These are phyloP conservation scores for Phialocephala subalpina DNA, from an alignment of 2,329 filamentous ascomycete species.

Conservation along the genomic window DNA sequence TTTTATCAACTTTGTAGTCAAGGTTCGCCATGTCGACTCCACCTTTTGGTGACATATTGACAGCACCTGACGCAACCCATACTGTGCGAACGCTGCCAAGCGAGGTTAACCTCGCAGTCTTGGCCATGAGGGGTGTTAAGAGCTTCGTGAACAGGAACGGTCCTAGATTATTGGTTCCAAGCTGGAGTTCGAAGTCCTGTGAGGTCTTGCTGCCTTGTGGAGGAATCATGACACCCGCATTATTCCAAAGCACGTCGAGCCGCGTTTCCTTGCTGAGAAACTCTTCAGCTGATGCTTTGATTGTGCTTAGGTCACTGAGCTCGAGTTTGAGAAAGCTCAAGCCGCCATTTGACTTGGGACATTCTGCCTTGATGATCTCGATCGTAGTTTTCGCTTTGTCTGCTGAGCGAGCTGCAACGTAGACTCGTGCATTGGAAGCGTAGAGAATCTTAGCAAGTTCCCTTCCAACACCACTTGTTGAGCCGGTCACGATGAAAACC, in stretches of 20 bases:
- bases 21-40: slow-evolving; percentile 30
- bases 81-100: slow-evolving; percentile 40
- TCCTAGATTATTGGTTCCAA: slow-evolving; percentile 46
- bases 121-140: slow-evolving; percentile 42
- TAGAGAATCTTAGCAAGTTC: slow-evolving; percentile 48
- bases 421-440: slow-evolving; percentile 50
- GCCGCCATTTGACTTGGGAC: slow-evolving; percentile 41
- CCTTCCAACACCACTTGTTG: slow-evolving; percentile 47
- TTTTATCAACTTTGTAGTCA: slow-evolving; percentile 28
- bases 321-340: slow-evolving; percentile 48
- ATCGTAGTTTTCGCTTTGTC: slow-evolving; percentile 49
- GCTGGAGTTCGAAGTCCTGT: slow-evolving; percentile 46
- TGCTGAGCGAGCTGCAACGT: slow-evolving; percentile 50
- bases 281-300: slow-evolving; percentile 46
- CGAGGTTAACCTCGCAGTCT: slow-evolving; percentile 36
- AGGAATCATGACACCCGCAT: slow-evolving; percentile 48
- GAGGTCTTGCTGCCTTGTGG: slow-evolving; percentile 26
- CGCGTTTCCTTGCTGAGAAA: slow-evolving; percentile 46
- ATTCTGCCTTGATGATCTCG: slow-evolving; percentile 43
- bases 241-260: slow-evolving; percentile 51
- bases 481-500: slow-evolving; percentile 47
- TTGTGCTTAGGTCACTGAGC: slow-evolving; percentile 47
- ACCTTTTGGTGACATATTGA: slow-evolving; percentile 15
- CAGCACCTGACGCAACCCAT: slow-evolving; percentile 43
- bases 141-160: slow-evolving; percentile 47